Evolutionary conservation across 2,329 filamentous ascomycete species (phyloP), one percentile per base, ranked within the genome.

Genomic region (Pyrenochaeta sp.): DNA sequence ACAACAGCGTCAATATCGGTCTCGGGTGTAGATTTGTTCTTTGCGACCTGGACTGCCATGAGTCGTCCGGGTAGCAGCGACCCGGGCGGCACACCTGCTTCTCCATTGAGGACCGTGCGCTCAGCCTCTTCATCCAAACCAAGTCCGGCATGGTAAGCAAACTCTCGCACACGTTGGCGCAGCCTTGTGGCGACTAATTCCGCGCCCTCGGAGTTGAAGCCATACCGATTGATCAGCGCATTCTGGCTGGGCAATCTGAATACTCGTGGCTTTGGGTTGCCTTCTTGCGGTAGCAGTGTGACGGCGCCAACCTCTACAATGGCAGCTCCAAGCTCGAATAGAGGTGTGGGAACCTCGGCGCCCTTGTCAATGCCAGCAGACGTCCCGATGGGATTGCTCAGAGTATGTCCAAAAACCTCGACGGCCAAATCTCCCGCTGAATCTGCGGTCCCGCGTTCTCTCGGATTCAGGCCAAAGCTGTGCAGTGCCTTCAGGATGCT

Each of bases 351-450:
- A 48, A 98, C 88, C 58, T 97, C 91, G 48, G 89, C 95, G 70
- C 96, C 86, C 81, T 99, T 98, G 80, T 98, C 95, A 37, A 99
- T 87, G 9, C 95, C 95, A 4, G 92, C 95, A n/a, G 92, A 96
- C 59, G 96, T 97, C 51, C 90, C 95, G 67, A 99, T 87, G 1
- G 95, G 95, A 77, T 97, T 98, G 67, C 85, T 82, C 41, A 99
- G 78, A 3, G 80, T 83, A 57, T 89, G 85, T 31, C 90, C 92
- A 72, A 96, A 97, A 17, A 98, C 88, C 45, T 86, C 81, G 7
- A 86, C 82, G 42, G 78, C 76, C 43, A 88, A 69, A 60, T 82
- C 82, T 2, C 82, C 82, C 58, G 81, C 77, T 9, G 78, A 75
- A 62, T 87, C 84, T 1, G 76, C 78, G 53, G 83, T 78, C n/a